These are phyloP conservation scores for Graphiopsis chlorocephala DNA, from an alignment of 2,329 filamentous ascomycete species.

Conservation along the genomic window DNA sequence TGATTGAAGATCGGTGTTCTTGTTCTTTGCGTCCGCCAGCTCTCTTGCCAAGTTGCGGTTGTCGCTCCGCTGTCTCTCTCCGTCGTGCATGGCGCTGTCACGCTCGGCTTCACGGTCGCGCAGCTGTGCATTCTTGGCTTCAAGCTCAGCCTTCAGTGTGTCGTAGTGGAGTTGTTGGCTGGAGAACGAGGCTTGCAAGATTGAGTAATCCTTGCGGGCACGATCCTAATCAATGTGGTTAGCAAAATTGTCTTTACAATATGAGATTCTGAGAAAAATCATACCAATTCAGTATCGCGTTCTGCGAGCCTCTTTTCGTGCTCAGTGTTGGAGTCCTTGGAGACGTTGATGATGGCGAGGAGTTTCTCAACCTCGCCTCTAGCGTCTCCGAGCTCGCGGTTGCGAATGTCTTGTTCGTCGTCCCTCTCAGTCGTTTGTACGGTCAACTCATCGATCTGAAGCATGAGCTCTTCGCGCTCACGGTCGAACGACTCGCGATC, in stretches of 20 bases:
- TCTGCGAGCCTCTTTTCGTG: slow-evolving; percentile 30
- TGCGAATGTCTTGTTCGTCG: slow-evolving; percentile 23
- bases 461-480: slow-evolving; percentile 31
- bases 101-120: slow-evolving; percentile 27
- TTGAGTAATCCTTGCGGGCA: slow-evolving; percentile 25
- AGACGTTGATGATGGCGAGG: slow-evolving; percentile 29
- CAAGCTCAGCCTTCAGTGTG: slow-evolving; percentile 26
- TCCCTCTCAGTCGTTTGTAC: not conserved
- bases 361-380: slow-evolving; percentile 33
- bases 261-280: not conserved
- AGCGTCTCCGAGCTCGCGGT: slow-evolving; percentile 26
- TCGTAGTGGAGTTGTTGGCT: slow-evolving; percentile 28
- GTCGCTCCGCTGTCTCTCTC: slow-evolving; percentile 29
- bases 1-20: slow-evolving; percentile 25
- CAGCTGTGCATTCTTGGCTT: slow-evolving; percentile 23
- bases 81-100: slow-evolving; percentile 27
- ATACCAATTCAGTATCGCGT: slow-evolving; percentile 28
- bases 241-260: not conserved
- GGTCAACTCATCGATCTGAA: slow-evolving; percentile 29
- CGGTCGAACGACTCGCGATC: slow-evolving; percentile 30
- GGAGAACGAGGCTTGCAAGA: slow-evolving; percentile 23
- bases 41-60: slow-evolving; percentile 30
- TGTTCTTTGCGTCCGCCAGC: slow-evolving; percentile 28
- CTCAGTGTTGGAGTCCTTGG: slow-evolving; percentile 23
- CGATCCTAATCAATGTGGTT: slow-evolving; percentile 17